Conservation (phyloP, 1,139 yeast genomes). For the Casaregolazyma lundiana region DNA sequence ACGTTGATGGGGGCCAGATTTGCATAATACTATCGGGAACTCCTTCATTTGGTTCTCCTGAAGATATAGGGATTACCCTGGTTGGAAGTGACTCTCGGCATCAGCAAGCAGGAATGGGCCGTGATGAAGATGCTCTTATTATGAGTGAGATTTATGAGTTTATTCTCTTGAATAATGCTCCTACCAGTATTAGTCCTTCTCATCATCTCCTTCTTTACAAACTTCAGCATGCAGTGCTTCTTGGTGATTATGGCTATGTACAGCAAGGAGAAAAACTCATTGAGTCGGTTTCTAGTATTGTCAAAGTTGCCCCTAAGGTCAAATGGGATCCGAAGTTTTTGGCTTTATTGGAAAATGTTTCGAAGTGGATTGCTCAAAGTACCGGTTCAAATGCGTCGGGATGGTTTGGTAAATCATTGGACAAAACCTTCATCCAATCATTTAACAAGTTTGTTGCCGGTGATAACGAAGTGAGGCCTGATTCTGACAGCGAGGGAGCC, state of each 20-base stretch:
- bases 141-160: slow-evolving; percentile 74
- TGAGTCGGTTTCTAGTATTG: slow-evolving; percentile 45
- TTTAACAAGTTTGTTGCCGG: slow-evolving; percentile 87
- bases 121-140: slow-evolving; percentile 42
- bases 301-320: slow-evolving; percentile 39
- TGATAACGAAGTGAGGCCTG: slow-evolving; percentile 45
- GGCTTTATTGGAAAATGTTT: slow-evolving; percentile 36
- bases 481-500: slow-evolving; percentile 4
- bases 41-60: slow-evolving; percentile 27
- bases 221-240: slow-evolving; percentile 55
- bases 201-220: slow-evolving; percentile 56
- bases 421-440: slow-evolving; percentile 73
- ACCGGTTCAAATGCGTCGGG: slow-evolving; percentile 44
- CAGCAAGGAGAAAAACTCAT: slow-evolving; percentile 57
- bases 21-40: slow-evolving; percentile 27
- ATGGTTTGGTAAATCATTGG: slow-evolving; percentile 68
- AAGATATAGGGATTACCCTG: slow-evolving; percentile 23
- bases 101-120: slow-evolving; percentile 24
- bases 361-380: slow-evolving; percentile 21
- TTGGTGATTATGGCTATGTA: slow-evolving; percentile 59
- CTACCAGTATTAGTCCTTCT: slow-evolving; percentile 21
- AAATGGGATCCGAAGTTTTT: slow-evolving; percentile 38
- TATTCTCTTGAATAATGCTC: slow-evolving; percentile 31
- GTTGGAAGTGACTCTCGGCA: slow-evolving; percentile 26
- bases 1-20: slow-evolving; percentile 33